Evolutionary conservation across 306 rosid genomes (phyloP).

Genomic region (Mucuna pruriens): DNA sequence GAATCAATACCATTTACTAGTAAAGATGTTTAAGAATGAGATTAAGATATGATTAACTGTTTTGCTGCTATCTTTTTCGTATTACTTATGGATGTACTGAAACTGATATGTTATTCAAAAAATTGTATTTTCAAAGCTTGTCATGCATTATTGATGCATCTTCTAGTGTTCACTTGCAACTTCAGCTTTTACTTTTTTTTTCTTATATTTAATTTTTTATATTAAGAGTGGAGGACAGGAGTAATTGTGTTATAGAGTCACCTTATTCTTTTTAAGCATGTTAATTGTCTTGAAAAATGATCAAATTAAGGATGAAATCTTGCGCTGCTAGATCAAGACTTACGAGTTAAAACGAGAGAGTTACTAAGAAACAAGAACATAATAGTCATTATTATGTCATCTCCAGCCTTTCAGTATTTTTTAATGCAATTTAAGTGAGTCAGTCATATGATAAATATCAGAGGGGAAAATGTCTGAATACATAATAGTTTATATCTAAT

Average conservation of each 20-base stretch:
- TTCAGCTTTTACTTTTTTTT: not conserved
- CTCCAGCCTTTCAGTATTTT: not conserved
- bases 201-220: not conserved
- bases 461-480: not conserved
- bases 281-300: not conserved
- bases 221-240: not conserved
- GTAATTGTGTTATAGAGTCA: not conserved
- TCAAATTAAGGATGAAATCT: not conserved
- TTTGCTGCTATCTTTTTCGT: not conserved
- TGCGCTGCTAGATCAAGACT: not conserved
- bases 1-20: conserved; percentile 15
- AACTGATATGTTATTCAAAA: not conserved
- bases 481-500: not conserved
- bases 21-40: not conserved
- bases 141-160: conserved; percentile 3
- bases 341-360: not conserved
- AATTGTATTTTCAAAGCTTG: conserved; percentile 14
- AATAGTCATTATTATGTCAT: not conserved
- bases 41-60: not conserved
- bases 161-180: not conserved
- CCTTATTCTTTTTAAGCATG: not conserved
- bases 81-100: conserved; percentile 10
- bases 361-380: not conserved
- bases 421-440: not conserved
- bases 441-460: not conserved